These are phyloP conservation scores for Saccharomycopsis selenospora DNA, from an alignment of 805 yeast genomes.

Conservation along the genomic window DNA sequence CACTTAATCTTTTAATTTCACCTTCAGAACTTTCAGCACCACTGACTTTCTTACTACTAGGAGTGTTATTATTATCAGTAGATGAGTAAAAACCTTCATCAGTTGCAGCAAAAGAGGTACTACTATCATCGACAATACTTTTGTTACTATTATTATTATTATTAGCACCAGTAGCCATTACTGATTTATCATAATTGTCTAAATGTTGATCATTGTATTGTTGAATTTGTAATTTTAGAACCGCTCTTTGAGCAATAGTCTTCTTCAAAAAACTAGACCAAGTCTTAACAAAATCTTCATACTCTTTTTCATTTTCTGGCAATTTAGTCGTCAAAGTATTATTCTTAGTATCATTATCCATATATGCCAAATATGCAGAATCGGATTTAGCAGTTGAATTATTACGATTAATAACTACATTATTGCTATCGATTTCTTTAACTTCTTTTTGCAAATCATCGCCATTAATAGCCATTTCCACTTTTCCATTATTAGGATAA, in stretches of 20 bases:
- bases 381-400: too few species aligned
- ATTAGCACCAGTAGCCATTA: too few species aligned
- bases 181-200: too few species aligned
- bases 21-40: slow-evolving; percentile 4
- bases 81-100: neutral
- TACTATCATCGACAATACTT: slow-evolving; percentile 4
- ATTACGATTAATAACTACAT: neutral
- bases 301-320: neutral
- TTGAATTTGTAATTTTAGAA: slow-evolving; percentile 5
- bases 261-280: slow-evolving; percentile 16
- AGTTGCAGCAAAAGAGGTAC: neutral
- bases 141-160: slow-evolving; percentile 7
- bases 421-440: neutral
- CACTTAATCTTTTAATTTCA: slow-evolving; percentile 12
- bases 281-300: slow-evolving; percentile 12
- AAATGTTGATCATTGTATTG: neutral
- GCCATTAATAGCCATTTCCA: too few species aligned
- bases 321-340: too few species aligned
- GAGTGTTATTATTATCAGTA: neutral
- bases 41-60: neutral
- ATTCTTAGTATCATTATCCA: too few species aligned
- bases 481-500: too few species aligned
- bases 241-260: slow-evolving; percentile 15
- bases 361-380: too few species aligned
- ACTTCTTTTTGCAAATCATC: too few species aligned